Evolutionary conservation across 805 yeast species (phyloP).

Genomic region (Kregervanrija pseudodelftensis): DNA sequence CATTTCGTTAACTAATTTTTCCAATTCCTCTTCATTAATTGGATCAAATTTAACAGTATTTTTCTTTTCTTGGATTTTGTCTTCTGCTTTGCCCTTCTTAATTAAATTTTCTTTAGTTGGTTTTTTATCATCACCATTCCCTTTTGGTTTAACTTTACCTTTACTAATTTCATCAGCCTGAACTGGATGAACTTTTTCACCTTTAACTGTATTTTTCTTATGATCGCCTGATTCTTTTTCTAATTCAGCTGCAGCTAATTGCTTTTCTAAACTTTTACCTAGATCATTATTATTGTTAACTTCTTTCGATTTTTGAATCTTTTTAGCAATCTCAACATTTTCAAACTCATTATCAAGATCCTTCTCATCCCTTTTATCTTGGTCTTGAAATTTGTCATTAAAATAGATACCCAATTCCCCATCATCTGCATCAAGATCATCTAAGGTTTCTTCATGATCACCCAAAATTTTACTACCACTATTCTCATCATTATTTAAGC

Average conservation of each 20-base stretch:
- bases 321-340: neutral
- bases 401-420: constrained; percentile 1
- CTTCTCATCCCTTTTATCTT: neutral
- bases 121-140: neutral
- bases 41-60: no score
- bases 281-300: constrained; percentile 1
- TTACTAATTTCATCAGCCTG: no score
- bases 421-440: constrained; percentile 5
- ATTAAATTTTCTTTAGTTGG: no score
- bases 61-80: no score
- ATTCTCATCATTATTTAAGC: neutral
- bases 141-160: no score
- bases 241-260: neutral
- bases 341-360: neutral
- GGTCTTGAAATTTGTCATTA: neutral
- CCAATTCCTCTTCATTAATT: neutral
- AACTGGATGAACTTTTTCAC: neutral
- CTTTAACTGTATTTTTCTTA: constrained; percentile 1
- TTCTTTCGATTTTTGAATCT: neutral
- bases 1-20: neutral
- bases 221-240: constrained; percentile 1
- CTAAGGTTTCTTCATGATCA: neutral
- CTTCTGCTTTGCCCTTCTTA: no score
- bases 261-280: constrained; percentile 3
- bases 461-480: neutral